Conservation (phyloP, 192 early-diverging fungal species). For the Geosiphon pyriformis region DNA sequence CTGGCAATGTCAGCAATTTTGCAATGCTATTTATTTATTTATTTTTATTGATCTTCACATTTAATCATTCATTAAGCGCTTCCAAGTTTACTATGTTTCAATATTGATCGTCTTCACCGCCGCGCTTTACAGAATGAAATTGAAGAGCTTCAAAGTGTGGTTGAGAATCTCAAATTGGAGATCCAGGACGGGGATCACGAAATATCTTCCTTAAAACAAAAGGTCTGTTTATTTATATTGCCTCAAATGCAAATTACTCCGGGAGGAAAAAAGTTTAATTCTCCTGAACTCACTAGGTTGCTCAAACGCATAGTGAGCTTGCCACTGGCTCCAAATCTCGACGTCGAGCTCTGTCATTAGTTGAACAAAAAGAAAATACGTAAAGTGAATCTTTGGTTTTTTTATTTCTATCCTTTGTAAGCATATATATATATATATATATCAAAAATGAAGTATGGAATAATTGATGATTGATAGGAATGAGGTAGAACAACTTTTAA, state of each 20-base stretch:
- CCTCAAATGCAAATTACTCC: background rate
- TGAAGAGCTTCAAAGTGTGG: constrained; percentile 31
- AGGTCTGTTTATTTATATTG: constrained; percentile 14
- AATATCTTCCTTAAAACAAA: constrained; percentile 32
- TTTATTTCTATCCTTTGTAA: background rate
- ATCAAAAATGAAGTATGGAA: too few species aligned
- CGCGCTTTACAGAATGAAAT: constrained; percentile 34
- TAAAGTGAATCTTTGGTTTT: too few species aligned
- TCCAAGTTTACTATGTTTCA: constrained; percentile 51
- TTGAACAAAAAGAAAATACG: constrained; percentile 3
- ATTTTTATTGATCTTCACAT: background rate
- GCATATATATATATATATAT: too few species aligned
- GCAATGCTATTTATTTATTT: background rate
- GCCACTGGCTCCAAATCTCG: background rate
- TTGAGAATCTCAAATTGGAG: constrained; percentile 7
- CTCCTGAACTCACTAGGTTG: background rate
- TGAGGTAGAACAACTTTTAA: background rate
- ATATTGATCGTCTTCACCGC: constrained; percentile 45
- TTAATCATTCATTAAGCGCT: constrained; percentile 32
- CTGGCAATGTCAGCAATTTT: background rate
- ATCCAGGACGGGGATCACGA: constrained; percentile 31
- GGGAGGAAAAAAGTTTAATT: background rate
- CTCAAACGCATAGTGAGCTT: background rate
- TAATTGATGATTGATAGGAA: too few species aligned
- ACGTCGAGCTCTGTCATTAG: background rate